phyloP scores from a whole-genome alignment of 2,329 filamentous ascomycete genomes.

The Curvularia lunata region DNA sequence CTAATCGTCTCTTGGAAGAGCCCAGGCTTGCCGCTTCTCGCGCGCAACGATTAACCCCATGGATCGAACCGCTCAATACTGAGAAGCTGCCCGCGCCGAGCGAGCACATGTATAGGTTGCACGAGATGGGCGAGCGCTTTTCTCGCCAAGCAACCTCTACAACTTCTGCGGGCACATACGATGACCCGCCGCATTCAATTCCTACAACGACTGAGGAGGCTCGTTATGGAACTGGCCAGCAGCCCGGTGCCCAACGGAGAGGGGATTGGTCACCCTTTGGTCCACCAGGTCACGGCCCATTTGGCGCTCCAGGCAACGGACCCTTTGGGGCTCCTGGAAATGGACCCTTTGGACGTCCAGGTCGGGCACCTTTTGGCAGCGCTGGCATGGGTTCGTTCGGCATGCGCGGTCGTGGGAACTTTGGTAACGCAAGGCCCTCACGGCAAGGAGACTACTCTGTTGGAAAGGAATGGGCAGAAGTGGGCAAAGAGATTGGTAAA shows the following conservation, averaged over 20 bases:
- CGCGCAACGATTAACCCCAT: slow-evolving; percentile 39
- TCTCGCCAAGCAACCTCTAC: slow-evolving; percentile 3
- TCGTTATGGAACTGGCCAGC: neutral
- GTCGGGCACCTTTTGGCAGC: slow-evolving; percentile 11
- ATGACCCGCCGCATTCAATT: slow-evolving; percentile 38
- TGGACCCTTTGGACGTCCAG: slow-evolving; percentile 18
- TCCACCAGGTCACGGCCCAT: slow-evolving; percentile 16
- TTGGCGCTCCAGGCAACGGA: slow-evolving; percentile 12
- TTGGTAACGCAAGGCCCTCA: slow-evolving; percentile 13
- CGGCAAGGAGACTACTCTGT: slow-evolving; percentile 5
- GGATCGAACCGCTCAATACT: slow-evolving; percentile 37
- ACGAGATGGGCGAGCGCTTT: slow-evolving; percentile 26
- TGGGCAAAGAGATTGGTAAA: slow-evolving; percentile 18
- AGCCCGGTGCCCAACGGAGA: neutral
- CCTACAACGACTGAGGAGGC: slow-evolving; percentile 14
- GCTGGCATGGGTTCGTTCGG: slow-evolving; percentile 12
- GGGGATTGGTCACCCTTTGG: slow-evolving; percentile 27
- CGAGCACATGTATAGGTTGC: slow-evolving; percentile 20
- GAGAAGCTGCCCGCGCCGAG: slow-evolving; percentile 26
- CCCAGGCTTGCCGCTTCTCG: slow-evolving; percentile 20
- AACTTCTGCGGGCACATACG: slow-evolving; percentile 4
- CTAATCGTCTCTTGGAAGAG: slow-evolving; percentile 25
- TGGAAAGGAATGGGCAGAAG: slow-evolving; percentile 17
- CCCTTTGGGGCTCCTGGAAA: slow-evolving; percentile 20
- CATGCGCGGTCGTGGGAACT: slow-evolving; percentile 6